A percentile compares a stretch with the other conserved stretches of the same genome.
These are phyloP conservation scores for Metschnikowia matae DNA, from an alignment of 805 yeast species.

Conservation along the genomic window DNA sequence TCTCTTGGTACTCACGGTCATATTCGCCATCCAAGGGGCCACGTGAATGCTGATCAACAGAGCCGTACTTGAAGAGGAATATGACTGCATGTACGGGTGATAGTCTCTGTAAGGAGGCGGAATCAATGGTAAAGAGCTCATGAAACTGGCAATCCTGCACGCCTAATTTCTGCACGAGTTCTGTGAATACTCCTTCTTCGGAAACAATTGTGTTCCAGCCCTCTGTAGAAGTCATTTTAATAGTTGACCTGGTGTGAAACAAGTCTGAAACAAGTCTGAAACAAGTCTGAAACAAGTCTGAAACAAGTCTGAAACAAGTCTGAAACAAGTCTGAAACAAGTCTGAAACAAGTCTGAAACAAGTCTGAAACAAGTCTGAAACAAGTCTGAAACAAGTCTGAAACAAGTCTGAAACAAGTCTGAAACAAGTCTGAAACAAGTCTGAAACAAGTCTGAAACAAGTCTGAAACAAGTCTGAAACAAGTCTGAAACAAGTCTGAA, in stretches of 20 bases:
- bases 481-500: no score
- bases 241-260: no score
- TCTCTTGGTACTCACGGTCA: slow-evolving; percentile 29
- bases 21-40: slow-evolving; percentile 39
- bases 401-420: no score
- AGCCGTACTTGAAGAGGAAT: slow-evolving; percentile 58
- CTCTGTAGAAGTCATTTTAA: no score
- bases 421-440: no score
- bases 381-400: no score
- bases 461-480: not conserved
- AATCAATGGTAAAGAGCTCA: slow-evolving; percentile 53
- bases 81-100: slow-evolving; percentile 55
- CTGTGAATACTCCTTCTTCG: slow-evolving; percentile 65
- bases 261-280: slow-evolving; percentile 3
- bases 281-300: no score
- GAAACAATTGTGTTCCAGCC: slow-evolving; percentile 66
- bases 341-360: no score
- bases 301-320: no score
- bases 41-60: slow-evolving; percentile 31
- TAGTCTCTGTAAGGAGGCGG: slow-evolving; percentile 31
- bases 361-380: no score
- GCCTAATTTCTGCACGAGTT: slow-evolving; percentile 52
- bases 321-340: no score
- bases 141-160: slow-evolving; percentile 53
- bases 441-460: not conserved